Conservation (phyloP, 179 eudicot genomes). For the Vitellaria paradoxa region DNA sequence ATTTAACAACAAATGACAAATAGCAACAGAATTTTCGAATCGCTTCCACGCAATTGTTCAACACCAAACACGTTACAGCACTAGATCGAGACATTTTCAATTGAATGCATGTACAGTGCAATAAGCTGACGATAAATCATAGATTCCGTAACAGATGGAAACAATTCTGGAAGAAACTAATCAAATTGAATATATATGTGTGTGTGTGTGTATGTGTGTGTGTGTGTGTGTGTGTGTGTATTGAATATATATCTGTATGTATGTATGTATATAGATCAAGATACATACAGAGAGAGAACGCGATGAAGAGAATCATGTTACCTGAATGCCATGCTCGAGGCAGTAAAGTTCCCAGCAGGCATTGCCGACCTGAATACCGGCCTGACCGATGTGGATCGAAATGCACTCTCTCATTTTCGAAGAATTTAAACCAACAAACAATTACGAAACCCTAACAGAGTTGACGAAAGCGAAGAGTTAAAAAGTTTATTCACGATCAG, state of each 20-base stretch:
- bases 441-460: background rate
- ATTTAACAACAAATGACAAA: background rate
- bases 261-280: background rate
- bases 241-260: background rate
- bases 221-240: background rate
- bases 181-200: background rate
- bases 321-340: conserved; percentile 48
- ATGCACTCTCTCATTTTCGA: conserved; percentile 37
- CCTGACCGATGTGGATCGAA: conserved; percentile 39
- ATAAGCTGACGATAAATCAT: background rate
- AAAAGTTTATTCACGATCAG: background rate
- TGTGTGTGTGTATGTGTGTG: background rate
- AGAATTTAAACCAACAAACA: background rate
- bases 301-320: background rate
- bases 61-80: background rate
- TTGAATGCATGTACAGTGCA: background rate
- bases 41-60: background rate
- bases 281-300: background rate
- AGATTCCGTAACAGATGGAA: background rate
- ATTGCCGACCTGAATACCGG: conserved; percentile 47
- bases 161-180: background rate
- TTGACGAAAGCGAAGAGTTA: background rate
- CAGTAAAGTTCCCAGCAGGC: conserved; percentile 47
- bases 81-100: background rate
- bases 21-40: background rate